Conservation (phyloP, 352 stramenopile genomes). For the Pythium volutum region DNA sequence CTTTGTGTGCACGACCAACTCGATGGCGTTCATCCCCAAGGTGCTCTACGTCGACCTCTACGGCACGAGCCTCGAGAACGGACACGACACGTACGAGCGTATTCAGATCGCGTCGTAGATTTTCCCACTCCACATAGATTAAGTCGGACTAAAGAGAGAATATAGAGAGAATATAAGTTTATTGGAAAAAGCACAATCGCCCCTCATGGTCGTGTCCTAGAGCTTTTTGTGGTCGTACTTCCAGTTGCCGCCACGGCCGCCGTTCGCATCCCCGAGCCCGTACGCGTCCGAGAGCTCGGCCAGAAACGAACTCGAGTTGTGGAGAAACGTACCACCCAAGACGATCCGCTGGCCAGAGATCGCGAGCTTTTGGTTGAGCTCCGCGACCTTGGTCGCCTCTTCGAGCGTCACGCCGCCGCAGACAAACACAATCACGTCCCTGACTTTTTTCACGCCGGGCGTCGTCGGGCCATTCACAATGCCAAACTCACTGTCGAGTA, state of each 20-base stretch:
- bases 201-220: background rate
- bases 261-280: conserved; percentile 28
- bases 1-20: conserved; percentile 60
- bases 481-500: conserved; percentile 84
- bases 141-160: background rate
- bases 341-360: conserved; percentile 89
- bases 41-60: conserved; percentile 78
- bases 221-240: conserved; percentile 66
- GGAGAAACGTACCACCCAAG: conserved; percentile 94
- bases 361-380: conserved; percentile 92
- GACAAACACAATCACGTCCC: conserved; percentile 98
- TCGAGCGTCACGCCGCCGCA: conserved; percentile 98
- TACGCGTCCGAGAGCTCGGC: conserved; percentile 85
- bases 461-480: conserved; percentile 97
- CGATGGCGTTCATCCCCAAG: conserved; percentile 62
- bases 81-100: conserved; percentile 58
- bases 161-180: conserved; percentile 15
- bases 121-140: background rate
- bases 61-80: conserved; percentile 45
- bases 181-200: background rate
- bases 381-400: conserved; percentile 96
- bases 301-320: conserved; percentile 98
- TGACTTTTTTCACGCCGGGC: conserved; percentile 94
- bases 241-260: conserved; percentile 25
- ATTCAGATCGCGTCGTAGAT: conserved; percentile 35